These are phyloP conservation scores for Aureobasidium sp. DNA, from an alignment of 2,329 filamentous ascomycete genomes.

Conservation along the genomic window DNA sequence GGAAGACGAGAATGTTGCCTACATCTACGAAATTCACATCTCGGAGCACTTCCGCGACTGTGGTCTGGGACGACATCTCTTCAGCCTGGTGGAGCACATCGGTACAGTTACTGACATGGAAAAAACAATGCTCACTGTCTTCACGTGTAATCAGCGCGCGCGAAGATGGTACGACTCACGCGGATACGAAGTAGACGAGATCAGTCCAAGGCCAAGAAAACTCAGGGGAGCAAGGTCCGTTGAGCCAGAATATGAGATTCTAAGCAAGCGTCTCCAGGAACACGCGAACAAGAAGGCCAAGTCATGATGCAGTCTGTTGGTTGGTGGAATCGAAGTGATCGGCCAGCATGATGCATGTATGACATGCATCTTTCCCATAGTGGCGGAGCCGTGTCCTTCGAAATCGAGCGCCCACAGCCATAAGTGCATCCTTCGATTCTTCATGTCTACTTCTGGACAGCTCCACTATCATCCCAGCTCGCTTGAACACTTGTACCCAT, in stretches of 20 bases:
- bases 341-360: neutral
- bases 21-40: constrained; percentile 75
- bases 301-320: neutral
- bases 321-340: neutral
- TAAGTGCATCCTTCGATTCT: neutral
- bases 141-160: constrained; percentile 53
- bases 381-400: neutral
- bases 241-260: constrained; percentile 46
- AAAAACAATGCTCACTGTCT: constrained; percentile 71
- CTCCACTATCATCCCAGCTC: no score
- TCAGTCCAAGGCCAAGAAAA: constrained; percentile 43
- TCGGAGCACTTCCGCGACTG: constrained; percentile 41
- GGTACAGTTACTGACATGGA: constrained; percentile 49
- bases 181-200: constrained; percentile 50
- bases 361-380: neutral
- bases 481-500: neutral
- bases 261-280: constrained; percentile 37
- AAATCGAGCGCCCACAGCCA: neutral
- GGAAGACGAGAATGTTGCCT: constrained; percentile 58
- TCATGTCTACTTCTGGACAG: neutral
- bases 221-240: constrained; percentile 45
- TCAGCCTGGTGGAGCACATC: constrained; percentile 49
- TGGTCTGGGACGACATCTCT: constrained; percentile 55
- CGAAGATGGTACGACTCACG: constrained; percentile 54
- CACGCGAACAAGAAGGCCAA: neutral